A percentile compares a stretch with the other conserved stretches of the same genome.
phyloP scores from a whole-genome alignment of 1,284 basidiomycete species.

The Ustilago cynodontis region DNA sequence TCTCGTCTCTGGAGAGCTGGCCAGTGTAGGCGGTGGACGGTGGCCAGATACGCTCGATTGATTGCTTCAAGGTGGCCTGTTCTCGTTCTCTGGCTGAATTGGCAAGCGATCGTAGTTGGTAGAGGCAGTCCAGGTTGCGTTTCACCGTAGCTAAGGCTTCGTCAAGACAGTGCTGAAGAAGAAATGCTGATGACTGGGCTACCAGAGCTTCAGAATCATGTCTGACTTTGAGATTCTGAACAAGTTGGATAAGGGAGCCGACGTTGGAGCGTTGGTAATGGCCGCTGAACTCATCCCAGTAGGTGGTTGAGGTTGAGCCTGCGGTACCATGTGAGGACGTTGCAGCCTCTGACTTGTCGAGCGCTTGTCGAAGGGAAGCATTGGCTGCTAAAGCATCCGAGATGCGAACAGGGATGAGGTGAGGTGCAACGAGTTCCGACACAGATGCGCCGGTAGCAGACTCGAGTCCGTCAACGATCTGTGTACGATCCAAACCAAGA shows the following conservation, averaged over 20 bases:
- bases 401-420: constrained; percentile 21
- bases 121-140: constrained; percentile 20
- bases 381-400: constrained; percentile 37
- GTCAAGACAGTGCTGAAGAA: constrained; percentile 45
- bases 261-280: constrained; percentile 48
- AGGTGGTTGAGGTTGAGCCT: constrained; percentile 6
- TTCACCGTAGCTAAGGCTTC: constrained; percentile 35
- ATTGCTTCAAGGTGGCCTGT: constrained; percentile 23
- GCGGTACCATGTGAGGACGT: background rate
- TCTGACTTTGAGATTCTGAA: constrained; percentile 18
- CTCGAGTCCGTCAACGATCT: constrained; percentile 29
- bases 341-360: constrained; percentile 18
- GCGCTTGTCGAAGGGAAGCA: constrained; percentile 34
- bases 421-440: constrained; percentile 25
- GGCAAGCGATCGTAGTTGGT: constrained; percentile 34
- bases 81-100: constrained; percentile 19
- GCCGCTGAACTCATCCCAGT: constrained; percentile 44
- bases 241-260: constrained; percentile 23
- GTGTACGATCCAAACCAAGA: constrained; percentile 9
- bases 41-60: constrained; percentile 46
- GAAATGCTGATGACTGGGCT: constrained; percentile 33
- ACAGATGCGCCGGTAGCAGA: constrained; percentile 27
- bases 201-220: constrained; percentile 19
- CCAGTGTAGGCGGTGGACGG: constrained; percentile 28
- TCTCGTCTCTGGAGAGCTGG: constrained; percentile 27